Conservation (phyloP, 2,329 filamentous ascomycete genomes). For the Diaporthe vaccinii region DNA sequence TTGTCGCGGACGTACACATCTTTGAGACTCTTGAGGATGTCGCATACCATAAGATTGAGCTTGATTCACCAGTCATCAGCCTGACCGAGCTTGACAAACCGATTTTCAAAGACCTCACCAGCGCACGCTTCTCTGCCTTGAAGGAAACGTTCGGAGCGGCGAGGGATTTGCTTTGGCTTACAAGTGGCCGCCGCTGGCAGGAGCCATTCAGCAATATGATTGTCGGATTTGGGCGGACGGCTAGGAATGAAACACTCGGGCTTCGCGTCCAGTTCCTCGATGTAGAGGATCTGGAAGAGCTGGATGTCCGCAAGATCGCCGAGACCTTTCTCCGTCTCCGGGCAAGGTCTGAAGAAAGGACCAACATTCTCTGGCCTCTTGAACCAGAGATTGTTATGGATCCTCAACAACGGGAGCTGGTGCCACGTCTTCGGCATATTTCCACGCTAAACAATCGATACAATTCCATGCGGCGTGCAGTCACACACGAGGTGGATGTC, state of each 20-base stretch:
- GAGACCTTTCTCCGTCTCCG: slow-evolving; percentile 39
- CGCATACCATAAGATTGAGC: neutral
- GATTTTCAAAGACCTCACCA: neutral
- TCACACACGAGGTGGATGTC: slow-evolving; percentile 32
- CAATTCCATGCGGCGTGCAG: slow-evolving; percentile 41
- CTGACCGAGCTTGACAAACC: slow-evolving; percentile 7
- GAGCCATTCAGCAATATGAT: slow-evolving; percentile 44
- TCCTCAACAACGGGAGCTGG: slow-evolving; percentile 42
- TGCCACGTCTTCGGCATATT: slow-evolving; percentile 46
- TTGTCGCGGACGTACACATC: neutral
- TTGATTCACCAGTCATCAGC: neutral
- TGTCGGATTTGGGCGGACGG: slow-evolving; percentile 43
- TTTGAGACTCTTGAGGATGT: neutral
- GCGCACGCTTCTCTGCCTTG: slow-evolving; percentile 39
- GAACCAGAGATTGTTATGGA: slow-evolving; percentile 48
- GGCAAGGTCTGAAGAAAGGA: slow-evolving; percentile 29
- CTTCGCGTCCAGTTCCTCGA: slow-evolving; percentile 46
- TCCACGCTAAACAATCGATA: slow-evolving; percentile 40
- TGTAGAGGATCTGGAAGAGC: slow-evolving; percentile 13
- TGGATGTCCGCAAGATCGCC: neutral
- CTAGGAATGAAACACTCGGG: slow-evolving; percentile 42
- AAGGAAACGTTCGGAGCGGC: slow-evolving; percentile 35
- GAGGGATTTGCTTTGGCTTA: slow-evolving; percentile 46
- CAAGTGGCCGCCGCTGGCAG: slow-evolving; percentile 33
- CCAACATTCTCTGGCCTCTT: slow-evolving; percentile 45